Conservation (phyloP, 2,329 filamentous ascomycete species). For the Neoarthrinium moseri region DNA sequence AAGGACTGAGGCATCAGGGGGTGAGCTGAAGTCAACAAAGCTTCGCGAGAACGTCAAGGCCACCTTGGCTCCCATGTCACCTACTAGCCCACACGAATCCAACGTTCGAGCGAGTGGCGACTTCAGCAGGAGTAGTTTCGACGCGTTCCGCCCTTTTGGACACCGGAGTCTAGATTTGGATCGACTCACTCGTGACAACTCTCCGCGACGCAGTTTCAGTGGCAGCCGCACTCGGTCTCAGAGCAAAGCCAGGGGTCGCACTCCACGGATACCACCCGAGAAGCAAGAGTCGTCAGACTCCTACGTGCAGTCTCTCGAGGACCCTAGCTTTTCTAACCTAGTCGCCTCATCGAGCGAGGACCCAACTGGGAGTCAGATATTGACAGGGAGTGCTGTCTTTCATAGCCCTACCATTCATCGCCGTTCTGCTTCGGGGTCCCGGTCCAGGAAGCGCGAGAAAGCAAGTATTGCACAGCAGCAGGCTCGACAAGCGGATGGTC, state of each 20-base stretch:
- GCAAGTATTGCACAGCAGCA: conserved; percentile 1
- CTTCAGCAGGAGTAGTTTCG: conserved; percentile 50
- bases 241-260: conserved; percentile 46
- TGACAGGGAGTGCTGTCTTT: conserved; percentile 86
- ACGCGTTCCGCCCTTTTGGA: conserved; percentile 45
- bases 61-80: conserved; percentile 55
- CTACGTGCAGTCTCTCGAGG: conserved; percentile 70
- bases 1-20: neutral
- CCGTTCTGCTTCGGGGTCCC: conserved; percentile 41
- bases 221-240: conserved; percentile 52
- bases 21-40: conserved; percentile 34
- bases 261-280: conserved; percentile 44
- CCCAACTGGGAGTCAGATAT: conserved; percentile 86
- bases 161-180: conserved; percentile 53
- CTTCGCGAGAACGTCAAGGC: conserved; percentile 60
- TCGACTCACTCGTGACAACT: conserved; percentile 38
- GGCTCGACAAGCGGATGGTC: conserved; percentile 12
- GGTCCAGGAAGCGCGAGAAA: conserved; percentile 16
- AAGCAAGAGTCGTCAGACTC: conserved; percentile 70
- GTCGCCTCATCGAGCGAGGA: conserved; percentile 71
- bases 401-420: conserved; percentile 68
- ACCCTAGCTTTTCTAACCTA: conserved; percentile 69
- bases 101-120: conserved; percentile 59
- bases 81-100: conserved; percentile 36
- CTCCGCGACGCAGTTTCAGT: conserved; percentile 62